Base-by-base conservation (phyloP, 345 rosid species). In the Hypericum androsaemum region DNA sequence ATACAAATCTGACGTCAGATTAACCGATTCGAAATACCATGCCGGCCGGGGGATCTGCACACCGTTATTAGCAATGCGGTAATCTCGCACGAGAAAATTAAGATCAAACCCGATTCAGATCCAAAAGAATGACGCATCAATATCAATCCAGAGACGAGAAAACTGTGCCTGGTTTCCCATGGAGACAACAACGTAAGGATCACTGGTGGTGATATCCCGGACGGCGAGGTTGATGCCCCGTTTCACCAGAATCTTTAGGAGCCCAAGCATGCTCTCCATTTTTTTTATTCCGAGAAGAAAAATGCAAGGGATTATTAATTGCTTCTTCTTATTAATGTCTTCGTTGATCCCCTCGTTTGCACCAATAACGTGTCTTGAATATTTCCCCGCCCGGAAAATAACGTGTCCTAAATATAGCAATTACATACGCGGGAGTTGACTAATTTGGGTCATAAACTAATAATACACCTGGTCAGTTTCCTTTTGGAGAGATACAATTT, bases 161-260 rank as follows among this genome's bases (percentile, higher is more conserved):
- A 43, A 43, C 12, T 12, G 7, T 17, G 50, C 50, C 50, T 46
- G 50, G 15, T n/a, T 4, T 12, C 17, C 50, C 4, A 46, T 13
- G 50, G 50, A 13, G 50, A 46, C 28, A 13, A 46, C 14, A 7
- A 46, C 22, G 50, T 46, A 46, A 13, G 50, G 50, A 16, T 46
- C 50, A 32, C 50, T n/a, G 50, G 28, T 46, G 0, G 7, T 13
- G 17, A 46, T 3, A 46, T 46, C 50, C 8, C 50, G 50, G 14
- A 46, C 50, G 50, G 14, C 14, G 50, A 46, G 50, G 50, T 46
- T 46, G 15, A 7, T 46, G 10, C 50, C 50, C 28, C 22, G 15
- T 10, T 10, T 12, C 28, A 46, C 22, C 8, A 17, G 5, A 7
- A 46, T 2, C 5, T 32, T 17, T 10, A 46, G 50, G 10, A 46